Evolutionary conservation across 2,329 filamentous ascomycete genomes (phyloP).

Genomic region (Blastomyces silverae): DNA sequence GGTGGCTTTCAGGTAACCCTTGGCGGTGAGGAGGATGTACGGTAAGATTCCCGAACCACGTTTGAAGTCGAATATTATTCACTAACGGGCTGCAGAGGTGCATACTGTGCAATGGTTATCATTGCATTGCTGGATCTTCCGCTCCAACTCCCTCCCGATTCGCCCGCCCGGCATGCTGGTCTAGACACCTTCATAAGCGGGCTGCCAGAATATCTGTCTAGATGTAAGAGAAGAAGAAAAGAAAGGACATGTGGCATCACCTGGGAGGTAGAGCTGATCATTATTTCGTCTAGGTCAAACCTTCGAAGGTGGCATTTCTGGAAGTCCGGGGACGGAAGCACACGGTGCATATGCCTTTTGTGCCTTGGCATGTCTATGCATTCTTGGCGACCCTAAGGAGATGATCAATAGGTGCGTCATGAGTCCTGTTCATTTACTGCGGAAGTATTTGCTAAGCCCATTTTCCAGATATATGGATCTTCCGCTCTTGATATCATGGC

Average conservation of each 20-base stretch:
- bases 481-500: constrained; percentile 71
- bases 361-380: constrained; percentile 78
- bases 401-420: constrained; percentile 62
- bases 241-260: constrained; percentile 15
- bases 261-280: constrained; percentile 11
- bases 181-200: constrained; percentile 61
- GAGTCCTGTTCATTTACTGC: constrained; percentile 12
- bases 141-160: constrained; percentile 65
- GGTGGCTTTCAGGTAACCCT: constrained; percentile 85
- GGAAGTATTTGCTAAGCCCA: constrained; percentile 17
- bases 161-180: constrained; percentile 59
- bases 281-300: constrained; percentile 61
- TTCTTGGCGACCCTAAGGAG: constrained; percentile 70
- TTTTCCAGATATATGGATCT: constrained; percentile 64
- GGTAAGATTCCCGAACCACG: constrained; percentile 47
- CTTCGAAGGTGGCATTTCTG: constrained; percentile 88
- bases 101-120: constrained; percentile 82
- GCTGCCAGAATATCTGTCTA: constrained; percentile 70
- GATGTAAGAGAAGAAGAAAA: constrained; percentile 58
- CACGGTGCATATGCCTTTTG: constrained; percentile 97
- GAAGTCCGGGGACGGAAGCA: constrained; percentile 77
- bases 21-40: constrained; percentile 86
- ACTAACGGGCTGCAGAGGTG: constrained; percentile 54
- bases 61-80: constrained; percentile 7
- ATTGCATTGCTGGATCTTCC: constrained; percentile 79